phyloP scores from a whole-genome alignment of 345 rosid species.

The Stellera chamaejasme region DNA sequence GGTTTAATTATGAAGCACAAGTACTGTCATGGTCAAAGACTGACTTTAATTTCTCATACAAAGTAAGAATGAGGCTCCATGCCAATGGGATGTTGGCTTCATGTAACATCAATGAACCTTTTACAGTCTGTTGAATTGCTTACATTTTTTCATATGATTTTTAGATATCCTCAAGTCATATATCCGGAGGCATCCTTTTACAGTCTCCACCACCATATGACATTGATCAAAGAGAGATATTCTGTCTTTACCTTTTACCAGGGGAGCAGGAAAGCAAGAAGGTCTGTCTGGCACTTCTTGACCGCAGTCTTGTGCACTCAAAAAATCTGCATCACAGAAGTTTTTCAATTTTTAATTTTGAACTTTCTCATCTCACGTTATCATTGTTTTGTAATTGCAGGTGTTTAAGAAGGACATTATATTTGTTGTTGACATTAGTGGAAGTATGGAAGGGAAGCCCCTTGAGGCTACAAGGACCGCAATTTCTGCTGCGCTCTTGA shows the following conservation, averaged over 20 bases:
- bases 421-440: constrained; percentile 84
- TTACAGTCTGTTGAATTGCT: constrained; percentile 7
- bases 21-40: constrained; percentile 72
- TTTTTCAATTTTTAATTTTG: neutral
- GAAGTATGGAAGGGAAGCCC: constrained; percentile 75
- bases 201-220: constrained; percentile 69
- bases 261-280: constrained; percentile 46
- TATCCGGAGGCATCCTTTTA: constrained; percentile 67
- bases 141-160: constrained; percentile 7
- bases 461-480: constrained; percentile 66
- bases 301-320: neutral
- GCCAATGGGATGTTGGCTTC: neutral
- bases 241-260: constrained; percentile 62
- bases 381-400: constrained; percentile 27
- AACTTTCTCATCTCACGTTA: constrained; percentile 12
- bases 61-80: constrained; percentile 34
- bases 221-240: constrained; percentile 78
- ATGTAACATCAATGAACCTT: neutral
- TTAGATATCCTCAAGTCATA: constrained; percentile 50
- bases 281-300: constrained; percentile 29
- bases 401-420: constrained; percentile 66
- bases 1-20: constrained; percentile 66
- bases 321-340: constrained; percentile 3
- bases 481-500: constrained; percentile 40
- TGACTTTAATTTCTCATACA: constrained; percentile 63